A percentile compares a stretch with the other conserved stretches of the same genome.
Evolutionary conservation across 805 yeast genomes (phyloP).

Genomic region (Saccharomyces eubayanus): DNA sequence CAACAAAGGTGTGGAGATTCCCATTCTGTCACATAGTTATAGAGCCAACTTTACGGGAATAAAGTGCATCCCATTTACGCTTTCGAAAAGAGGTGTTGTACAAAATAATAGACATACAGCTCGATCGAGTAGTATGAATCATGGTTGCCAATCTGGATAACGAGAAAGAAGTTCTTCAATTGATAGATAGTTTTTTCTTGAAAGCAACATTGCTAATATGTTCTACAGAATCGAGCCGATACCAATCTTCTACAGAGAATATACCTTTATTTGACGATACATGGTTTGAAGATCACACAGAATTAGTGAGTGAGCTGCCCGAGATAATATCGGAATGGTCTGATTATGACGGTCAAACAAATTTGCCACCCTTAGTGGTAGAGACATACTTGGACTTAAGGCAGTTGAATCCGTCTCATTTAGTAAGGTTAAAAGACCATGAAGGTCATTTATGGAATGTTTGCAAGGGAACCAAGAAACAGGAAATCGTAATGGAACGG

Average conservation of each 20-base stretch:
- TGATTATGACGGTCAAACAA: conserved; percentile 38
- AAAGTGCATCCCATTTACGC: background rate
- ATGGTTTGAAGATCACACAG: conserved; percentile 11
- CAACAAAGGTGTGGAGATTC: background rate
- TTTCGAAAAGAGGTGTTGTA: background rate
- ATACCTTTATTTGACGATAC: conserved; percentile 12
- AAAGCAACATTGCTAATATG: conserved; percentile 53
- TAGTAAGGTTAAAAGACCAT: conserved; percentile 50
- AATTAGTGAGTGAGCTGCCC: conserved; percentile 11
- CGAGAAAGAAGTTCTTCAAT: conserved; percentile 26
- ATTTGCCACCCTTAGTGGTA: conserved; percentile 73
- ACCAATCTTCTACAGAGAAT: conserved; percentile 12
- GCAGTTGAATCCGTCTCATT: conserved; percentile 45
- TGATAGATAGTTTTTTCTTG: conserved; percentile 53
- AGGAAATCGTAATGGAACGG: conserved; percentile 86
- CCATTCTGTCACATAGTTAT: background rate
- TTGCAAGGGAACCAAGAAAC: conserved; percentile 52
- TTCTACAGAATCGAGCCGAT: conserved; percentile 35
- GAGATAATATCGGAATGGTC: conserved; percentile 51
- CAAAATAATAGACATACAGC: background rate
- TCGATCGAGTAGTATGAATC: background rate
- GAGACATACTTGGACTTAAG: conserved; percentile 74
- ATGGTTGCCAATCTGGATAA: background rate
- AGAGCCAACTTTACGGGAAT: background rate
- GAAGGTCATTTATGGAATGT: conserved; percentile 48